phyloP scores from a whole-genome alignment of 2,329 filamentous ascomycete genomes.

The Botrytis elliptica region DNA sequence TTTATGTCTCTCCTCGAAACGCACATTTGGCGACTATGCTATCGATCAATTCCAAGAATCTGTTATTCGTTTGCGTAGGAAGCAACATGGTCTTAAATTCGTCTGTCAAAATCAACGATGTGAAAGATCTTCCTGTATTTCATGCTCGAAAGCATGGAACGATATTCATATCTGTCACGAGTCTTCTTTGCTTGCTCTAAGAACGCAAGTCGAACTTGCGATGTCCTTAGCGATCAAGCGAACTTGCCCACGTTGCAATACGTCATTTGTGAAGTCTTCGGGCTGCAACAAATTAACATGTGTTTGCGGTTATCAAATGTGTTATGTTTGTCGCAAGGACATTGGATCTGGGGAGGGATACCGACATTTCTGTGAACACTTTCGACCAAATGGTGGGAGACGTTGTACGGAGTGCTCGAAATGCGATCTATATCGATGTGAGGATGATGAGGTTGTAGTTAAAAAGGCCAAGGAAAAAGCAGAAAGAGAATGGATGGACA shows the following conservation, averaged over 20 bases:
- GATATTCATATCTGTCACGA: constrained; percentile 92
- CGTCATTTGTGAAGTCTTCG: constrained; percentile 86
- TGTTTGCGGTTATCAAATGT: constrained; percentile 96
- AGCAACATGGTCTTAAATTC: constrained; percentile 73
- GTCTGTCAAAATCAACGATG: constrained; percentile 71
- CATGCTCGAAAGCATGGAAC: constrained; percentile 77
- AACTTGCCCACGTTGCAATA: constrained; percentile 87
- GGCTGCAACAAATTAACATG: constrained; percentile 98
- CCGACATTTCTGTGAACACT: constrained; percentile 94
- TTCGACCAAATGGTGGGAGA: constrained; percentile 74
- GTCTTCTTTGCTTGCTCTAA: constrained; percentile 74
- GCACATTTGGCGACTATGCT: constrained; percentile 46
- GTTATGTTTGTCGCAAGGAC: constrained; percentile 87
- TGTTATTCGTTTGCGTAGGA: constrained; percentile 65
- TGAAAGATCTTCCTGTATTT: constrained; percentile 70
- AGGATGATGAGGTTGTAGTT: constrained; percentile 70
- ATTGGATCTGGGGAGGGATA: constrained; percentile 72
- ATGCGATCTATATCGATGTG: constrained; percentile 71
- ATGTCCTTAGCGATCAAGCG: constrained; percentile 94
- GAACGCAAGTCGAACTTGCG: constrained; percentile 86
- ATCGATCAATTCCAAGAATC: constrained; percentile 55
- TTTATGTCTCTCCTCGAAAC: constrained; percentile 46
- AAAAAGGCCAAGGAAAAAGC: constrained; percentile 68
- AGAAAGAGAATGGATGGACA: constrained; percentile 67
- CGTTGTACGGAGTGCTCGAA: constrained; percentile 77